phyloP scores from a whole-genome alignment of 768 basidiomycete genomes.

The Mycena olivaceomarginata region DNA sequence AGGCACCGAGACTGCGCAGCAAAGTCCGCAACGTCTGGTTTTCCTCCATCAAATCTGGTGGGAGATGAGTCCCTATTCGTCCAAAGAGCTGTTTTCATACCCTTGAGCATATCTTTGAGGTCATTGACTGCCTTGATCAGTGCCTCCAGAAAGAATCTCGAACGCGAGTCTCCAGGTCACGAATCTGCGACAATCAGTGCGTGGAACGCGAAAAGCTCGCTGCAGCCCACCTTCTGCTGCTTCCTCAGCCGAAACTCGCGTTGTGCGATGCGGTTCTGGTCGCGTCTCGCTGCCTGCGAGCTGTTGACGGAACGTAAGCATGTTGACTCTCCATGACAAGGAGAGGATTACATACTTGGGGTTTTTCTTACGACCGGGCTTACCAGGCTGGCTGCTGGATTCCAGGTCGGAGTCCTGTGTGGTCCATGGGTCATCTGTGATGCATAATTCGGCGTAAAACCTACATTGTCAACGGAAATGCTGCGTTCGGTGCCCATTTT shows the following conservation, averaged over 20 bases:
- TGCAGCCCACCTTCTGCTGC: constrained; percentile 82
- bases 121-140: constrained; percentile 93
- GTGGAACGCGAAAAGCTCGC: constrained; percentile 5
- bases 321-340: constrained; percentile 34
- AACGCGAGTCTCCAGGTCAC: constrained; percentile 96
- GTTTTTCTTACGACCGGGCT: constrained; percentile 92
- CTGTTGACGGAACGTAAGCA: constrained; percentile 59
- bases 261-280: constrained; percentile 95
- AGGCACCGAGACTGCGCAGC: constrained; percentile 83
- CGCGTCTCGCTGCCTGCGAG: constrained; percentile 91
- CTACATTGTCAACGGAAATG: constrained; percentile 78
- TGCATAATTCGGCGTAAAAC: constrained; percentile 24
- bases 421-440: constrained; percentile 19
- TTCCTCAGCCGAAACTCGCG: constrained; percentile 95
- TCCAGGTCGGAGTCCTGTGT: constrained; percentile 77
- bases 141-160: constrained; percentile 94
- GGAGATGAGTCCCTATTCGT: constrained; percentile 21
- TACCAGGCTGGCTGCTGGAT: constrained; percentile 64
- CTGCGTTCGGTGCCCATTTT: constrained; percentile 72
- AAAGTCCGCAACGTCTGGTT: constrained; percentile 90
- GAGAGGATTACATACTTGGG: constrained; percentile 77
- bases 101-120: constrained; percentile 88
- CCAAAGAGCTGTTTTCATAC: constrained; percentile 54
- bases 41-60: constrained; percentile 89
- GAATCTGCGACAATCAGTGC: constrained; percentile 74